These are phyloP conservation scores for Eucalyptus cloeziana DNA, from an alignment of 345 rosid species.

Conservation along the genomic window DNA sequence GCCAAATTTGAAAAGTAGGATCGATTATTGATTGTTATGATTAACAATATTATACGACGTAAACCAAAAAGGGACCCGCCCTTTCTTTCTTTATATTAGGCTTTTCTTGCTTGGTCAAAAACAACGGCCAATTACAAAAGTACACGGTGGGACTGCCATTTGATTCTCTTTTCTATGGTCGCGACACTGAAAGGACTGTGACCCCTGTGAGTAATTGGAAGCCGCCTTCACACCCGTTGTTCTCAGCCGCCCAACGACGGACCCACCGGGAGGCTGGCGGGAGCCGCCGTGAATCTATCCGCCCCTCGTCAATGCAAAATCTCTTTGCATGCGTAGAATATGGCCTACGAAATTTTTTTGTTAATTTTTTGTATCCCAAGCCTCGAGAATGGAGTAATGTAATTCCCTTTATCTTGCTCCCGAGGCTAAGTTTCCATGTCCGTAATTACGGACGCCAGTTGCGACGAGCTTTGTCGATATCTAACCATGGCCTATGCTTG, in stretches of 20 bases:
- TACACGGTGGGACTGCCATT: neutral
- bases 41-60: neutral
- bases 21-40: neutral
- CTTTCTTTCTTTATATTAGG: neutral
- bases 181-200: neutral
- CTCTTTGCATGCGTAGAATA: neutral
- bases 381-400: neutral
- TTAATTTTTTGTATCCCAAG: neutral
- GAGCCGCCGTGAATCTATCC: neutral
- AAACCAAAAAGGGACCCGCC: neutral
- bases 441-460: neutral
- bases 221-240: neutral
- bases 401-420: neutral
- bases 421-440: neutral
- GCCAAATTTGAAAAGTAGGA: neutral
- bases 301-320: neutral
- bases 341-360: neutral
- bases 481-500: neutral
- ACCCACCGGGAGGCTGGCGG: neutral
- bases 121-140: neutral
- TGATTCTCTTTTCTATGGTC: neutral
- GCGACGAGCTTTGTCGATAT: neutral
- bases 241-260: neutral
- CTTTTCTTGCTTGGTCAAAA: neutral
- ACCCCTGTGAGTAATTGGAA: neutral